Conservation (phyloP, 176 grass and related monocot genomes). For the Carex parvula region DNA sequence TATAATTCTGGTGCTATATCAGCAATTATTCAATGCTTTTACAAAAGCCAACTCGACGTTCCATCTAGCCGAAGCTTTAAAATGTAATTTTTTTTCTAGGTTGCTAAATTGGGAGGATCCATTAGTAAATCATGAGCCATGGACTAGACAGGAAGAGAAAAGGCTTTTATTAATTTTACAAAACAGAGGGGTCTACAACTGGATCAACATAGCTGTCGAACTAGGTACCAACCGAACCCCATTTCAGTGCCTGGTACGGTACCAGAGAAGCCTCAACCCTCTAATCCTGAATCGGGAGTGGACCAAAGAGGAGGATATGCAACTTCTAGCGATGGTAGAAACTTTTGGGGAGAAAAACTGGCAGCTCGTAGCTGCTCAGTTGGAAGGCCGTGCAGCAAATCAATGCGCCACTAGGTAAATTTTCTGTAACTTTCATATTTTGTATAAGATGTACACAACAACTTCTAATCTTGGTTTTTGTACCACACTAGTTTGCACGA, state of each 20-base stretch:
- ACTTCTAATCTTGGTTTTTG: slow-evolving; percentile 7
- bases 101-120: slow-evolving; percentile 90
- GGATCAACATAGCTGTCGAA: slow-evolving; percentile 69
- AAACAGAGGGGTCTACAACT: slow-evolving; percentile 76
- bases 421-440: slow-evolving; percentile 16
- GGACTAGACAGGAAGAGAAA: slow-evolving; percentile 76
- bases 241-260: slow-evolving; percentile 84
- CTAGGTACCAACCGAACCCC: slow-evolving; percentile 77
- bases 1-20: background rate
- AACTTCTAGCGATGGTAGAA: slow-evolving; percentile 57
- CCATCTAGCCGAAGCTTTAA: background rate
- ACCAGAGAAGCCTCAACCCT: slow-evolving; percentile 95
- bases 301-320: slow-evolving; percentile 79
- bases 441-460: background rate
- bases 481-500: background rate
- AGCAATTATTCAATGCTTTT: slow-evolving; percentile 20
- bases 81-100: slow-evolving; percentile 32
- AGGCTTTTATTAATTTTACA: slow-evolving; percentile 77
- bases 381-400: slow-evolving; percentile 63
- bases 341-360: slow-evolving; percentile 72
- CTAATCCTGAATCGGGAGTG: slow-evolving; percentile 81
- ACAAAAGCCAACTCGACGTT: background rate
- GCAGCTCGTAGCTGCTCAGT: slow-evolving; percentile 68
- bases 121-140: slow-evolving; percentile 64
- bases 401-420: slow-evolving; percentile 89